These are phyloP conservation scores for Annulohypoxylon nitens DNA, from an alignment of 495 filamentous ascomycete genomes.

Conservation along the genomic window DNA sequence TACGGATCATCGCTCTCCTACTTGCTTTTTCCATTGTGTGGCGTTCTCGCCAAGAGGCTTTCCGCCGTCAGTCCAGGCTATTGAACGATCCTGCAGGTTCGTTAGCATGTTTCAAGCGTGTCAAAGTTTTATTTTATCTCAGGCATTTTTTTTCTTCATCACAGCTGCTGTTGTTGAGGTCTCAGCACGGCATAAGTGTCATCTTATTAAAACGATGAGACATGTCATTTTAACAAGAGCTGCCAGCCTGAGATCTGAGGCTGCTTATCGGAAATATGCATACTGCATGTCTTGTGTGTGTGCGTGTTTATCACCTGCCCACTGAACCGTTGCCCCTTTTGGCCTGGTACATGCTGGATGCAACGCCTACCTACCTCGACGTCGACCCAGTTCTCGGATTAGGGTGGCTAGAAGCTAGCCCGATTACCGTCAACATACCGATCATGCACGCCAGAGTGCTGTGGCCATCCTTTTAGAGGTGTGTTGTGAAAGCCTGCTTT, in stretches of 20 bases:
- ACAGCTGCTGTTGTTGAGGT: conserved; percentile 9
- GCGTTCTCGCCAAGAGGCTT: conserved; percentile 19
- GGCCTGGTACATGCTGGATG: conserved; percentile 37
- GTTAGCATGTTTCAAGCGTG: conserved; percentile 35
- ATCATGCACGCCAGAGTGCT: neutral
- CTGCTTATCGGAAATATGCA: conserved; percentile 48
- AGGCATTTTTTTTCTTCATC: neutral
- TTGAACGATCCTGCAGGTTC: conserved; percentile 22
- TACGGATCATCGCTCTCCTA: conserved; percentile 11
- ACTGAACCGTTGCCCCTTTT: conserved; percentile 38
- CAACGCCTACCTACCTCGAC: conserved; percentile 21
- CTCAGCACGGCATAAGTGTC: conserved; percentile 38
- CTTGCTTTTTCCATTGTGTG: neutral
- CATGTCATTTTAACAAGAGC: conserved; percentile 43
- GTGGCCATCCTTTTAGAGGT: conserved; percentile 9
- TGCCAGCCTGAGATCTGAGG: conserved; percentile 43
- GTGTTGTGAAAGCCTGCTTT: conserved; percentile 9
- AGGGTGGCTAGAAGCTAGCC: conserved; percentile 7
- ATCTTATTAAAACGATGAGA: conserved; percentile 45
- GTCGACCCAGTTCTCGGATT: conserved; percentile 18
- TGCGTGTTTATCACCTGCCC: conserved; percentile 33
- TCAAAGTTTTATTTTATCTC: conserved; percentile 12
- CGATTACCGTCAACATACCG: conserved; percentile 21
- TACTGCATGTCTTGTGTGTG: conserved; percentile 43
- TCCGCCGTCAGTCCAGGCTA: conserved; percentile 14